phyloP scores from a whole-genome alignment of 805 yeast species.

The Ogataea paradorogensis region DNA sequence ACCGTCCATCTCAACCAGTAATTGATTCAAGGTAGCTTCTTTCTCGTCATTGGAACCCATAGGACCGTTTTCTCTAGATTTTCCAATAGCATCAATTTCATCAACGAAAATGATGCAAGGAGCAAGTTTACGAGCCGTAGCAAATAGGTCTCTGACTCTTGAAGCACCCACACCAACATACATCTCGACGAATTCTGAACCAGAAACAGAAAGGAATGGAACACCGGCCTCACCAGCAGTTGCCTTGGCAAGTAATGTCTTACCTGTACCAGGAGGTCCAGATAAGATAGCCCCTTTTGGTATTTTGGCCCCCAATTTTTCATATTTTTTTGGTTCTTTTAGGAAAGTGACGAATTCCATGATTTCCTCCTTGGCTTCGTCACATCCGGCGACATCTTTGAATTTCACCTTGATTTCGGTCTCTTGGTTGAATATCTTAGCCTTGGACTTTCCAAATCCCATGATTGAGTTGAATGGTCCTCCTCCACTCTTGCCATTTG shows the following conservation, averaged over 20 bases:
- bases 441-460: slow-evolving; percentile 85
- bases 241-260: slow-evolving; percentile 93
- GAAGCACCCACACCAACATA: slow-evolving; percentile 99
- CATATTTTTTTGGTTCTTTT: slow-evolving; percentile 87
- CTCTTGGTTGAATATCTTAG: slow-evolving; percentile 87
- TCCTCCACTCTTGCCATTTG: slow-evolving; percentile 41
- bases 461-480: slow-evolving; percentile 82
- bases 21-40: slow-evolving; percentile 92
- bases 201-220: slow-evolving; percentile 92
- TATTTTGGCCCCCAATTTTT: slow-evolving; percentile 90
- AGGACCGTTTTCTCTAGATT: slow-evolving; percentile 61
- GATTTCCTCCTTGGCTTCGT: slow-evolving; percentile 94
- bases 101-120: slow-evolving; percentile 97
- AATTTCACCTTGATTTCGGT: slow-evolving; percentile 86
- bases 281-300: slow-evolving; percentile 97
- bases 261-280: slow-evolving; percentile 99
- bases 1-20: slow-evolving; percentile 98
- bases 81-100: slow-evolving; percentile 99
- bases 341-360: slow-evolving; percentile 96
- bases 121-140: slow-evolving; percentile 88
- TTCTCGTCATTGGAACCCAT: slow-evolving; percentile 94
- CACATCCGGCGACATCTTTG: slow-evolving; percentile 95
- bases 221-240: slow-evolving; percentile 99
- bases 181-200: slow-evolving; percentile 98
- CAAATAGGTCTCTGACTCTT: slow-evolving; percentile 92